Evolutionary conservation across 2,329 filamentous ascomycete species (phyloP), one percentile per base, ranked within the genome.

Genomic region (Proliferodiscus dingleyae): DNA sequence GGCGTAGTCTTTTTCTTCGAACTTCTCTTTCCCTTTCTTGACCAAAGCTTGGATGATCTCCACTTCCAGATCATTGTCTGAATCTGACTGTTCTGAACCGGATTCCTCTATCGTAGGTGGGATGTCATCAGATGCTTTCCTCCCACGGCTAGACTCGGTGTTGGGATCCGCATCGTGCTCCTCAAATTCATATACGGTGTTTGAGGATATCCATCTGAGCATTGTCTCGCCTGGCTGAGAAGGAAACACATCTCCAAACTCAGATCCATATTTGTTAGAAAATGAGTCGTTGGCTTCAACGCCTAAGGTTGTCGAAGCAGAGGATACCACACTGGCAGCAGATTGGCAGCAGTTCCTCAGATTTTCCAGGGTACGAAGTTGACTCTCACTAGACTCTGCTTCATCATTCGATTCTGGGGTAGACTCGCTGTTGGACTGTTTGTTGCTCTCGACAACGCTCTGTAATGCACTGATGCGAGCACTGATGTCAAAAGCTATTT

Each of bases 241-340:
- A 16, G 43, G 45, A 37, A 53, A 49, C 11, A 22, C 32, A 19
- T 53, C 48, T 8, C 43, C 51, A 23, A 51, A 53, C 28, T 53
- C 39, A 7, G 41, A 44, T 6, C 44, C 47, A 23, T 44, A 32
- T 13, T 28, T 38, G 3, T 38, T 18, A 8, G 29, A 46, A 26
- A 28, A 6, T 6, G 16, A 26, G 21, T 45, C 41, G 9, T 22
- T 11, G 26, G 39, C 7, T 9, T 41, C 46, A 7, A 24, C 15
- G 10, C 29, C 37, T 33, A 49, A 23, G 18, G 46, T 42, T 7
- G 46, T 49, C 21, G 42, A 40, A 34, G 42, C 37, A 10, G 49
- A 46, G n/a, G 43, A 48, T 6, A 46, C 45, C 19, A 51, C 19
- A 23, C 26, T 46, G 11, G 50, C 50, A 13, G 50, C 46, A 7